phyloP scores from a whole-genome alignment of 164 flowering plant genomes.

The Liquidambar formosana region DNA sequence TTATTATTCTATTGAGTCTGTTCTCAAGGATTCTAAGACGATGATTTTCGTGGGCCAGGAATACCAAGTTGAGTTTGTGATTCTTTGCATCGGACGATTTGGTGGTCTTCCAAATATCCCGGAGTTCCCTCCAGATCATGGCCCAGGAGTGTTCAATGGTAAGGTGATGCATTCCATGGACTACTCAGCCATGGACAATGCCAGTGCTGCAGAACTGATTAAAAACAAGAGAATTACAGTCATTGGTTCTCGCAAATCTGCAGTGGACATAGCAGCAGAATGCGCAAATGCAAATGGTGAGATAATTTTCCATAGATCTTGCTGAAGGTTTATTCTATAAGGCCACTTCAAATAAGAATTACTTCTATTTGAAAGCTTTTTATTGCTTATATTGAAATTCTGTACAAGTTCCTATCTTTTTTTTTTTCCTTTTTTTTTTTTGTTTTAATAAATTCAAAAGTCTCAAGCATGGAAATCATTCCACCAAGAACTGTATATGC shows the following conservation, averaged over 20 bases:
- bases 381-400: too few relatives aligned
- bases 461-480: too few relatives aligned
- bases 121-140: slow-evolving; percentile 25
- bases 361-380: too few relatives aligned
- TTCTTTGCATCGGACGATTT: slow-evolving; percentile 46
- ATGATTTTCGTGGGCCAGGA: slow-evolving; percentile 10
- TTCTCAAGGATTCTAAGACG: too few relatives aligned
- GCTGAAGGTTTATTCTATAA: too few relatives aligned
- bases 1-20: too few relatives aligned
- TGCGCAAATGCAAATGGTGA: slow-evolving; percentile 33
- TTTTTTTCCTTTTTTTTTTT: too few relatives aligned
- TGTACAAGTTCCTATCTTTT: too few relatives aligned
- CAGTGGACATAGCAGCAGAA: slow-evolving; percentile 33
- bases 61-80: slow-evolving; percentile 40
- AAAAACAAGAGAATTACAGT: slow-evolving; percentile 31
- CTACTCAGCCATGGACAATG: slow-evolving; percentile 30
- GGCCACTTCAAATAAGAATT: too few relatives aligned
- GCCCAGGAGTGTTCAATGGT: slow-evolving; percentile 37
- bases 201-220: slow-evolving; percentile 26
- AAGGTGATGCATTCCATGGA: slow-evolving; percentile 44
- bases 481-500: too few relatives aligned
- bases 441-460: too few relatives aligned
- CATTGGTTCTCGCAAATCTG: slow-evolving; percentile 36
- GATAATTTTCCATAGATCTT: too few relatives aligned
- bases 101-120: slow-evolving; percentile 42